These are phyloP conservation scores for Schoenoplectus triqueter DNA, from an alignment of 202 grass and related monocot species.

Conservation along the genomic window DNA sequence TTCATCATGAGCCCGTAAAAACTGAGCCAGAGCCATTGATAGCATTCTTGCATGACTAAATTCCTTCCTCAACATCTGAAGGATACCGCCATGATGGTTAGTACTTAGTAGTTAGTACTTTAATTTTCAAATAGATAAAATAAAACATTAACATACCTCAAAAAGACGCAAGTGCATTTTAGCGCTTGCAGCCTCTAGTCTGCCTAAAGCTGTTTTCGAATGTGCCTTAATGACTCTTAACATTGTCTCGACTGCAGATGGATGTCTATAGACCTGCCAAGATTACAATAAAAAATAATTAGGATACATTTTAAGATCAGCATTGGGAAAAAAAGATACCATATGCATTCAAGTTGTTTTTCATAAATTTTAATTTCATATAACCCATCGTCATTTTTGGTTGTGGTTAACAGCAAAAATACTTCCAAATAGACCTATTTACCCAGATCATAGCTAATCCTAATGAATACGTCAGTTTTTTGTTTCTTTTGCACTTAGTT, in stretches of 20 bases:
- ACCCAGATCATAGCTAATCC: not conserved
- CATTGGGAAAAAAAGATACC: not conserved
- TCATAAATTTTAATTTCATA: not conserved
- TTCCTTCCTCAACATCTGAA: constrained; percentile 91
- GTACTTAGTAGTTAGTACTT: not conserved
- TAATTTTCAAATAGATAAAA: constrained; percentile 13
- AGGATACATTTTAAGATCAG: not conserved
- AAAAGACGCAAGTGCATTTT: constrained; percentile 91
- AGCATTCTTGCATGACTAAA: constrained; percentile 84
- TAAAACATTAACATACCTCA: constrained; percentile 56
- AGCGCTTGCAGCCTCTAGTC: constrained; percentile 53
- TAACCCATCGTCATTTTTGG: not conserved
- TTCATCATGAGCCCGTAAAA: constrained; percentile 84
- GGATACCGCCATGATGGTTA: constrained; percentile 35
- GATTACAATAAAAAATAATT: constrained; percentile 30
- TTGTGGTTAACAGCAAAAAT: not conserved
- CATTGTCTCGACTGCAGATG: constrained; percentile 75
- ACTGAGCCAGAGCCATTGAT: constrained; percentile 79
- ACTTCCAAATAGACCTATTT: not conserved
- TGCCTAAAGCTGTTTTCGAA: constrained; percentile 67
- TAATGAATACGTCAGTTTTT: constrained; percentile 17
- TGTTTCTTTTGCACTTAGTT: not conserved
- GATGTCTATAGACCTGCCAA: constrained; percentile 75
- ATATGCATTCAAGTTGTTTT: not conserved
- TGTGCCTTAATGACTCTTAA: constrained; percentile 74